Evolutionary conservation across 306 rosid genomes (phyloP).

Genomic region (Rosa persica): DNA sequence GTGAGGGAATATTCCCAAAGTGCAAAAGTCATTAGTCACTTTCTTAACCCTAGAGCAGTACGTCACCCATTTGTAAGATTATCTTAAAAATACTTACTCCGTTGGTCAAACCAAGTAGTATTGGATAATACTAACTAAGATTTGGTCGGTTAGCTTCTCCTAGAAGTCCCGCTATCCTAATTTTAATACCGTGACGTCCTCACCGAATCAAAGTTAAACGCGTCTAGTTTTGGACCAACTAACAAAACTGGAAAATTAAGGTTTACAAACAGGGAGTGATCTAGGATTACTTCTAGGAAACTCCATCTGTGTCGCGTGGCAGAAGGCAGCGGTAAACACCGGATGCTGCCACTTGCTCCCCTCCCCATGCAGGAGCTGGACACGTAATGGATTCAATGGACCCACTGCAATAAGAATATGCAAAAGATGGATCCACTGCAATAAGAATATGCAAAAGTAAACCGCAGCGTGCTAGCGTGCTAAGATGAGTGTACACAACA

Average conservation of each 20-base stretch:
- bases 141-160: slow-evolving; percentile 51
- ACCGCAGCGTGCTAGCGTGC: too few relatives aligned
- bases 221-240: slow-evolving; percentile 31
- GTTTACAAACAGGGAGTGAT: too few relatives aligned
- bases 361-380: not conserved
- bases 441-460: too few relatives aligned
- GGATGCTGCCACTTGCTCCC: slow-evolving; percentile 25
- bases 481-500: too few relatives aligned
- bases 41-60: not conserved
- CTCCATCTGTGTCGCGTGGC: slow-evolving; percentile 31
- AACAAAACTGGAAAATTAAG: slow-evolving; percentile 29
- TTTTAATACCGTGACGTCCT: not conserved
- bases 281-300: slow-evolving; percentile 18
- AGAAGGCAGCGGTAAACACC: not conserved
- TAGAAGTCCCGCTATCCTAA: slow-evolving; percentile 12
- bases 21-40: not conserved
- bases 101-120: not conserved
- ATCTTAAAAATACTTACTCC: not conserved
- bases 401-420: too few relatives aligned
- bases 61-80: not conserved
- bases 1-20: slow-evolving; percentile 23
- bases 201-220: not conserved
- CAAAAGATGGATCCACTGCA: too few relatives aligned
- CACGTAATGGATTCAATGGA: slow-evolving; percentile 34
- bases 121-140: slow-evolving; percentile 1